phyloP scores from a whole-genome alignment of 2,329 filamentous ascomycete species.

The Aureobasidium sp. region DNA sequence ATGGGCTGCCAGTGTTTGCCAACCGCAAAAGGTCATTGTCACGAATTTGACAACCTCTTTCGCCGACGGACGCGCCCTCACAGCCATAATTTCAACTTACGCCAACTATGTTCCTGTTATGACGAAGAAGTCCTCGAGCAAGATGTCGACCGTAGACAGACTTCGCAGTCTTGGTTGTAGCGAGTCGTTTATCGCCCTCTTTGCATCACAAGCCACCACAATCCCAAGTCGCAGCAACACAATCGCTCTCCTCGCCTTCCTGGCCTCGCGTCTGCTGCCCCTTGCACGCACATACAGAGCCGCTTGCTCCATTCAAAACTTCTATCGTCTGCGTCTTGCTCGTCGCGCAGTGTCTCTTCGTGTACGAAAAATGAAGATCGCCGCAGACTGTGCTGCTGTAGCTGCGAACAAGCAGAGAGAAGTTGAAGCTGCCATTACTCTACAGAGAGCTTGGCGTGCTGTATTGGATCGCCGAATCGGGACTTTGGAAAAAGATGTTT shows the following conservation, averaged over 20 bases:
- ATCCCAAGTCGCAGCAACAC: constrained; percentile 51
- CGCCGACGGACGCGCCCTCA: constrained; percentile 47
- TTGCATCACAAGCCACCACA: constrained; percentile 27
- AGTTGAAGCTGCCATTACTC: constrained; percentile 35
- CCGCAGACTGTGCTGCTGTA: constrained; percentile 41
- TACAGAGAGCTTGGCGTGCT: constrained; percentile 40
- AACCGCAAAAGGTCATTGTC: constrained; percentile 40
- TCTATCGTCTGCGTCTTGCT: constrained; percentile 38
- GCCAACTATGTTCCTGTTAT: constrained; percentile 35
- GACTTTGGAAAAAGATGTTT: constrained; percentile 33
- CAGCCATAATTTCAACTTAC: constrained; percentile 52
- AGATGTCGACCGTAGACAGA: constrained; percentile 27
- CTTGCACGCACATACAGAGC: constrained; percentile 45
- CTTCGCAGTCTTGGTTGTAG: constrained; percentile 35
- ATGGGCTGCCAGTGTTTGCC: constrained; percentile 56
- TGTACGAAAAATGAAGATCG: constrained; percentile 36
- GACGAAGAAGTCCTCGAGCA: background rate
- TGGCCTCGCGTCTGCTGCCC: constrained; percentile 52
- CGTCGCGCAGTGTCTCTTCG: constrained; percentile 29
- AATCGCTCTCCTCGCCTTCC: constrained; percentile 50
- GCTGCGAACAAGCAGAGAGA: constrained; percentile 31
- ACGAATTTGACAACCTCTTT: constrained; percentile 54
- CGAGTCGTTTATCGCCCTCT: constrained; percentile 38
- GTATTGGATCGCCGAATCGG: constrained; percentile 32
- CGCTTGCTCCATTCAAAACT: constrained; percentile 46